Evolutionary conservation across 169 alveolate species (phyloP), one percentile per base, ranked within the genome.

Genomic region (Condylostoma magnum): DNA sequence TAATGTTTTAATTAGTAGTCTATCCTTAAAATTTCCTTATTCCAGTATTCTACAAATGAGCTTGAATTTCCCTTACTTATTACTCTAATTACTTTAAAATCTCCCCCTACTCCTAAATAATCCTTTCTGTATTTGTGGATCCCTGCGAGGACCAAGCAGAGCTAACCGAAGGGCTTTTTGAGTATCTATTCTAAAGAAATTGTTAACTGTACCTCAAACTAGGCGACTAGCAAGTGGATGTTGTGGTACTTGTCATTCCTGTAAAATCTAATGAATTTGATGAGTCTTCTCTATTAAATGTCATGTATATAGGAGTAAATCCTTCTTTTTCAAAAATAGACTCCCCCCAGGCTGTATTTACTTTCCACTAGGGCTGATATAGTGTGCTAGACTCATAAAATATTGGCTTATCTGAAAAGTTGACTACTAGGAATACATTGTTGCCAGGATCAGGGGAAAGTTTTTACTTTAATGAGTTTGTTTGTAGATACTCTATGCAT

Each of bases 401-500:
- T 20, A 28, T 18, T 20, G 51, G 46, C 18, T 57, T 57, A 20
- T 6, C 53, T 4, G 69, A 28, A 69, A 69, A 69, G 30, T 69
- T 22, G 3, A 34, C 57, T 25, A 69, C 33, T 27, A 69, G 18
- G 36, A 69, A 69, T 12, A 70, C 37, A 27, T 34, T 34, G n/a
- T 20, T 20, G 37, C 27, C 55, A n/a, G 77, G 68, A 30, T 43
- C 18, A 1, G 70, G 77, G 27, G 77, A 69, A 52, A 55, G 41
- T 69, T 70, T 69, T 31, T 69, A 68, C 15, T 53, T 31, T n/a
- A 69, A n/a, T 4, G 25, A 6, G 30, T 25, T 8, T n/a, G 41
- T 53, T 36, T 50, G 30, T n/a, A 69, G 20, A 20, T 53, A 69
- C 27, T 70, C 54, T 15, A 69, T 53, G 22, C 56, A 52, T 6